Evolutionary conservation across 495 filamentous ascomycete species (phyloP).

Genomic region (Aspergillus affinis): DNA sequence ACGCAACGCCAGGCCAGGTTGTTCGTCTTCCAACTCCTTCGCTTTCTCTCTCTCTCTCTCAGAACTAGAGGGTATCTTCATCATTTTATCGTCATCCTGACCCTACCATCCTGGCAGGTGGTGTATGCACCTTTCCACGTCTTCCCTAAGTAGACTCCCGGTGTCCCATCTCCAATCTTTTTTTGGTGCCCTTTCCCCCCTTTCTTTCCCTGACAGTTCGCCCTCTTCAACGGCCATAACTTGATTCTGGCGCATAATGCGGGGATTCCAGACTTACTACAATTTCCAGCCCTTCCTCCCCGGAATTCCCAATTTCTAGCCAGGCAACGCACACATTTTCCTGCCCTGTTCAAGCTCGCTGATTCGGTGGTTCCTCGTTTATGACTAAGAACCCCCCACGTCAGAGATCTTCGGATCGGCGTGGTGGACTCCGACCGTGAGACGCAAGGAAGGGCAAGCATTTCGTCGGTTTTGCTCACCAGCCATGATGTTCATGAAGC

Average conservation of each 20-base stretch:
- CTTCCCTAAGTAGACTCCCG: too few relatives aligned
- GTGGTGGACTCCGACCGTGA: constrained; percentile 8
- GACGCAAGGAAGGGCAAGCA: neutral
- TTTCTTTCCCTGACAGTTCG: neutral
- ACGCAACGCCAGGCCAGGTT: neutral
- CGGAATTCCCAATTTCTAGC: neutral
- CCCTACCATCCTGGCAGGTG: too few relatives aligned
- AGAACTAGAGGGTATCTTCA: neutral
- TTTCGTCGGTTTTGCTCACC: too few relatives aligned
- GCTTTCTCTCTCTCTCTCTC: neutral
- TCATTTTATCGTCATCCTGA: neutral
- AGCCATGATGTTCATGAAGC: neutral
- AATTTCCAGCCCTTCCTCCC: too few relatives aligned
- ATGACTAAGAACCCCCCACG: constrained; percentile 22
- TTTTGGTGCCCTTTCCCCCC: too few relatives aligned
- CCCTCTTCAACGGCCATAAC: neutral
- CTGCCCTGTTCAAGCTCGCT: neutral
- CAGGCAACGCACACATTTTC: neutral
- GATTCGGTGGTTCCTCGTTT: neutral
- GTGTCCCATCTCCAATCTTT: neutral
- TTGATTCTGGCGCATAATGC: neutral
- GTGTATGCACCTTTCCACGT: too few relatives aligned
- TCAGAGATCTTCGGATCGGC: constrained; percentile 35
- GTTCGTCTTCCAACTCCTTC: neutral
- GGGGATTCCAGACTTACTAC: neutral